A percentile compares a stretch with the other conserved stretches of the same genome.
These are phyloP conservation scores for Populus euphratica DNA, from an alignment of 345 rosid species.

Conservation along the genomic window DNA sequence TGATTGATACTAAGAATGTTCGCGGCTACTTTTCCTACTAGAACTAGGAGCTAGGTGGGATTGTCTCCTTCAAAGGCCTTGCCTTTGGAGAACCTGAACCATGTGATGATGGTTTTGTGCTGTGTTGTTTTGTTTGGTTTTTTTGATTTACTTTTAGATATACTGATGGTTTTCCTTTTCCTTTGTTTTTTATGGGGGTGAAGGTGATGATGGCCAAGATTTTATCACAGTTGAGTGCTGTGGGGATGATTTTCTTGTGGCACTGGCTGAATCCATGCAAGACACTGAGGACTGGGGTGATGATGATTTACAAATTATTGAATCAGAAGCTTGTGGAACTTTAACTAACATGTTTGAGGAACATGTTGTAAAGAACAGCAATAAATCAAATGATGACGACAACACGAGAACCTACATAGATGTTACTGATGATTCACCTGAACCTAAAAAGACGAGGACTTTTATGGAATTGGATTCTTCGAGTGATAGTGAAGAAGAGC, in stretches of 20 bases:
- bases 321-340: constrained; percentile 75
- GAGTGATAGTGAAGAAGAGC: constrained; percentile 50
- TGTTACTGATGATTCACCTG: constrained; percentile 52
- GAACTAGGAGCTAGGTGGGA: no score
- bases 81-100: no score
- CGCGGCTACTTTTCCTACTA: no score
- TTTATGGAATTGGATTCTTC: constrained; percentile 62
- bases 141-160: neutral
- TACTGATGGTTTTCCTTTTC: no score
- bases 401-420: constrained; percentile 27
- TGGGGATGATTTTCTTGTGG: constrained; percentile 81
- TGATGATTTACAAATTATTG: constrained; percentile 65
- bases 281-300: constrained; percentile 82
- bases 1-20: no score
- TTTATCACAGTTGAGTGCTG: constrained; percentile 76
- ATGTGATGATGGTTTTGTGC: neutral
- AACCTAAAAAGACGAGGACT: constrained; percentile 27
- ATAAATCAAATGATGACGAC: constrained; percentile 13
- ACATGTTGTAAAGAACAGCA: constrained; percentile 10
- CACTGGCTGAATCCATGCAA: constrained; percentile 68
- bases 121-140: neutral
- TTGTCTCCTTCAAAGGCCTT: no score
- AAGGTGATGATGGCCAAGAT: constrained; percentile 81
- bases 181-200: neutral
- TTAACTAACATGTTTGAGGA: constrained; percentile 50